Evolutionary conservation across 257 asterid species (phyloP), one percentile per base, ranked within the genome.

Genomic region (Echites panduratus): DNA sequence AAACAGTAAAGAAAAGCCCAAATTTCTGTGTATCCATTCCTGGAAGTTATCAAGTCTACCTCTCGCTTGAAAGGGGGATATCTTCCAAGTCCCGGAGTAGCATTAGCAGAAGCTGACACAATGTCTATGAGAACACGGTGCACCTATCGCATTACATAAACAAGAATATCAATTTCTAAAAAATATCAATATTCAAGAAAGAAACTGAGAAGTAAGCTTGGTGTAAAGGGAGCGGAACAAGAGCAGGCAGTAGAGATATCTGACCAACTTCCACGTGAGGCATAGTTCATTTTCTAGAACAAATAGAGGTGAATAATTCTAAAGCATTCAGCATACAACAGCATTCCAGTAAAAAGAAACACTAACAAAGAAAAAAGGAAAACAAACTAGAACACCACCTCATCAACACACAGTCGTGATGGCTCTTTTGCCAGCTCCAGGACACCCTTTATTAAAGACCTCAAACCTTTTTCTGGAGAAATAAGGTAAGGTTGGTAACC

Each of bases 401-500:
- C 99, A 66, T 95, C 99, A 76, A 95, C 99, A 79, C 99, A 95
- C 64, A 95, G 93, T 47, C 97, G 96, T 68, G 99, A 95, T 78
- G 99, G 97, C 75, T 93, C 98, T 79, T 93, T 93, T 35, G 98
- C 98, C 79, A 89, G 81, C 86, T 93, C 98, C 49, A 93, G 73
- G 56, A 93, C 98, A 80, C 79, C 82, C 85, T 93, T 93, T 68
- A 93, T 93, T 75, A 93, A 82, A 29, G 98, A 93, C 82, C 97
- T 87, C 84, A 93, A 79, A 66, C 98, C 98, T 81, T 93, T 93
- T 85, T 95, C 98, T 57, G 99, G 99, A 78, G 99, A 95, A 80
- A 95, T 92, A 71, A 92, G 98, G 82, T 95, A 95, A 26, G 99
- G 99, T 73, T 95, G 99, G 84, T 95, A 95, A 75, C 99, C 99